Evolutionary conservation across 2,329 filamentous ascomycete genomes (phyloP).

Genomic region (Nothophaeocryptopus gaeumannii): DNA sequence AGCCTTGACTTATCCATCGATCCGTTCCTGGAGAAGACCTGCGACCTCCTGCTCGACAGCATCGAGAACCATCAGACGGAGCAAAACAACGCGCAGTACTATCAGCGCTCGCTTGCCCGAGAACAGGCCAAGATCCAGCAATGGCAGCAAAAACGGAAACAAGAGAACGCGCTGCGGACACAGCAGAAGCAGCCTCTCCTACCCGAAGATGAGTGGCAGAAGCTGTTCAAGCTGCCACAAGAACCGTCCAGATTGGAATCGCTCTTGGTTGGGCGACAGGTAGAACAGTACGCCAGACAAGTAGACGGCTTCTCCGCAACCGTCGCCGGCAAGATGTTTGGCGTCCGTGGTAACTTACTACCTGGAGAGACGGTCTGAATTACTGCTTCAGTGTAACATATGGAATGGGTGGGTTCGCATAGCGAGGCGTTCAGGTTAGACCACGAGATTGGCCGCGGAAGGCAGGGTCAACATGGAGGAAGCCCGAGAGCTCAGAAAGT

Average conservation of each 20-base stretch:
- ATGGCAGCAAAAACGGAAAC: conserved; percentile 96
- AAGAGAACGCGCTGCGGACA: conserved; percentile 81
- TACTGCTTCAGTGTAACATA: not conserved
- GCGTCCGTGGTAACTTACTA: conserved; percentile 70
- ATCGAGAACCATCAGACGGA: conserved; percentile 98
- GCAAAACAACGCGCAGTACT: conserved; percentile 98
- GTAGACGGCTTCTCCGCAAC: conserved; percentile 93
- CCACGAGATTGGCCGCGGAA: too few species aligned
- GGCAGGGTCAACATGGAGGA: too few species aligned
- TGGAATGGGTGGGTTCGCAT: conserved; percentile 15
- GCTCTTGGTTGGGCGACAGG: conserved; percentile 91
- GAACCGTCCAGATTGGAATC: conserved; percentile 91
- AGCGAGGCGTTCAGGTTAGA: conserved; percentile 23
- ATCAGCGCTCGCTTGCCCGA: conserved; percentile 86
- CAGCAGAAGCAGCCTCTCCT: conserved; percentile 84
- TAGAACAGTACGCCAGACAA: conserved; percentile 96
- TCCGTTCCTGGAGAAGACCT: conserved; percentile 97
- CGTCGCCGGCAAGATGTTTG: conserved; percentile 96
- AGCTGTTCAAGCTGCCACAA: conserved; percentile 93
- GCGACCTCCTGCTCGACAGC: conserved; percentile 90
- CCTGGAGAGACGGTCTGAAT: conserved; percentile 49
- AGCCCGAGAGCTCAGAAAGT: too few species aligned
- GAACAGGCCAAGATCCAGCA: conserved; percentile 95
- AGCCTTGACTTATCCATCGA: conserved; percentile 90
- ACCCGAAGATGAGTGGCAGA: conserved; percentile 97